Evolutionary conservation across 2,329 filamentous ascomycete genomes (phyloP), one percentile per base, ranked within the genome.

Genomic region (Cladorrhinum sp.): DNA sequence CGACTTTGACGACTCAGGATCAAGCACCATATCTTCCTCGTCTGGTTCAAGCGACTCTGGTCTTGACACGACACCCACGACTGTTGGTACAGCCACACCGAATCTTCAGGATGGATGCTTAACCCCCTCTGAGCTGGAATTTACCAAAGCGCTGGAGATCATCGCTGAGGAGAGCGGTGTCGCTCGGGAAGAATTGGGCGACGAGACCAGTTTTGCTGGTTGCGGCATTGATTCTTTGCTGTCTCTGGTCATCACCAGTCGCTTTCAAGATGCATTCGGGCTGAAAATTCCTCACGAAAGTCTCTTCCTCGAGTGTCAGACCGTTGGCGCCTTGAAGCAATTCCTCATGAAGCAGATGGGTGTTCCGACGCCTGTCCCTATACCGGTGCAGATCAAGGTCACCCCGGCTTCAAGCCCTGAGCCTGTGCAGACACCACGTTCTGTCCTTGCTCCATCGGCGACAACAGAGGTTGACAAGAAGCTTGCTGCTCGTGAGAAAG

Each of bases 121-220:
- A 46, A 46, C 42, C 10, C 42, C 42, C 2, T 46, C 16, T 21
- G n/a, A 46, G 18, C 18, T 46, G 76, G 68, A 78, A 70, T 70
- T 81, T 67, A 80, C 88, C 51, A 33, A 36, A 28, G 60, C 58
- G 3, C 84, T 87, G 72, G 80, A 82, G 58, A 88, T 87, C 58
- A 85, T 90, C 63, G 84, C 86, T 16, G 79, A 82, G 53, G 87
- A 91, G 72, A 89, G 89, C 80, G 86, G 87, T 61, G 84, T 90
- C 18, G 83, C 86, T n/a, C 76, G 87, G 8, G 82, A 85, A 21
- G 86, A 90, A 63, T 76, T 85, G 20, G 72, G 80, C 2, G 79
- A 80, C 21, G 79, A 80, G 1, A 78, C 79, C 1, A 79, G 82
- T 61, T 74, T 85, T 59, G 78, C 79, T n/a, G 79, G 80, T 1